Base-by-base conservation (phyloP, 2,329 filamentous ascomycete genomes). In the Apiospora sp. region DNA sequence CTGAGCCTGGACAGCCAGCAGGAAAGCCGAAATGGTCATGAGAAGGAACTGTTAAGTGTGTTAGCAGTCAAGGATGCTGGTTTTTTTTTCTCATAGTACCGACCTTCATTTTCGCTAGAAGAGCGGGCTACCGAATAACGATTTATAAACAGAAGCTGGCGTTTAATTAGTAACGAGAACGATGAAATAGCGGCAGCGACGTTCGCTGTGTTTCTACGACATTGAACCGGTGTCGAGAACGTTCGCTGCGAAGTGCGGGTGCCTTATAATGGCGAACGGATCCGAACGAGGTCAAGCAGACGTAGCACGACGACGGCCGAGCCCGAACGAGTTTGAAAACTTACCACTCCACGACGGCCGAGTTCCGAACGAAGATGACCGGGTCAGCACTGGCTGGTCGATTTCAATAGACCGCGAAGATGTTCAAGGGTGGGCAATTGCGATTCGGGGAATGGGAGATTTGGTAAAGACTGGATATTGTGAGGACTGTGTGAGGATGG, bases 1-100 rank as follows among this genome's bases (percentile, higher is more conserved):
- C 58, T 41, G 58, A 24, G 58, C 22, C 58, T 64, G 58, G 8
- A 64, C 22, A 12, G 58, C 58, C n/a, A 64, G 58, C 34, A 64
- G 34, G 34, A 41, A 64, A 64, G 34, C 22, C 58, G 34, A 41
- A 13, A 64, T 14, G 4, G 14, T 10, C 10, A 64, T 24, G 2
- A n/a, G 1, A 3, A n/a, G 1, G 19, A 41, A n/a, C 58, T 64
- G 14, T n/a, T 13, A 4, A 34, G 34, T 6, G 34, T 2, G 58
- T 64, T 19, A 64, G 34, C 14, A 4, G 8, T 13, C 14, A 12
- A n/a, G 3, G 13, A 37, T 41, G 19, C 1, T 37, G 5, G 3
- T 13, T 14, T 41, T 41, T 5, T n/a, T 41, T 3, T 37, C 34
- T 3, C 2, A 10, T 5, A 10, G 4, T 14, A 41, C 58, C 41